Base-by-base conservation (phyloP, 306 rosid genomes). In the apple (Malus domestica) region DNA sequence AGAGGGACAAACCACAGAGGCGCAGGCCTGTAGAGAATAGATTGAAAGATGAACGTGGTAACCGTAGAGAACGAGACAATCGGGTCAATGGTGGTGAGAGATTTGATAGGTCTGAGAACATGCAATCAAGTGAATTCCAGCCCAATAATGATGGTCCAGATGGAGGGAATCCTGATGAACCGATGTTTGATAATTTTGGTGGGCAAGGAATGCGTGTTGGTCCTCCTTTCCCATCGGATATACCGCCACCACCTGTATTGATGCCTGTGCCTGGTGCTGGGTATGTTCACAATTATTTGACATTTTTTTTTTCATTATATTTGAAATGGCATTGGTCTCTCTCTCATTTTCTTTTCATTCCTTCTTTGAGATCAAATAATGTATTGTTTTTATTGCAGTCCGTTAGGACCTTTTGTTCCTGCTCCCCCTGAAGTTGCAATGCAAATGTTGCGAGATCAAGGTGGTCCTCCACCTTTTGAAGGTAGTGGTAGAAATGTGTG, bases 191-290 rank as follows among this genome's bases (percentile, higher is more conserved):
- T 78, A 63, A 86, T 68, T 90, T 74, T 81, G 91, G 89, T 1
- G 97, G 96, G 73, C 91, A 82, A 75, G 90, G 88, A 57, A 71
- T 85, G 76, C 82, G 81, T 69, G 91, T 80, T 61, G 90, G 88
- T 76, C 89, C 88, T 61, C 85, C 97, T 70, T 95, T 89, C 83
- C 81, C 88, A 71, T 76, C 99, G 32, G 99, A 95, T 81, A 90
- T 95, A 55, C 76, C 90, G 35, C 92, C 96, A 64, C 98, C 98
- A 4, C 97, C 97, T 15, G 89, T 96, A 15, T 87, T 96, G 83
- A 96, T 96, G 99, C 99, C 99, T 67, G 98, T 96, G 54, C 99
- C 99, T 80, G 99, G 99, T 79, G 99, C 99, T 82, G 99, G 99
- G 99, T 96, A 78, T 74, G 96, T 86, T 69, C 40, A 32, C 65